Conservation (phyloP, 1,284 basidiomycete species). For the Sporisorium sorghi region DNA sequence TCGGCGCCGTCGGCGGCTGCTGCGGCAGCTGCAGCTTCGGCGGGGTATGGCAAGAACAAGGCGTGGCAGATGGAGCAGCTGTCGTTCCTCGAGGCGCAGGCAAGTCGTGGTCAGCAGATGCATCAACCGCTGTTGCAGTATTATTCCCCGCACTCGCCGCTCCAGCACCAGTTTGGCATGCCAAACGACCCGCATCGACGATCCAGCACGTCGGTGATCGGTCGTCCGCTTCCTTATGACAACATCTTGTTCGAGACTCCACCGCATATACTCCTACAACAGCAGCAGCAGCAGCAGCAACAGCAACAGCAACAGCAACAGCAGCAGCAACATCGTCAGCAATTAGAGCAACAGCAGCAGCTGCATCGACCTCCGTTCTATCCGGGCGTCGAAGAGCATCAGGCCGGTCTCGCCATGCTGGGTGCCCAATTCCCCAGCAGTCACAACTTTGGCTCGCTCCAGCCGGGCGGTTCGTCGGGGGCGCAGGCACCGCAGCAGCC, state of each 20-base stretch:
- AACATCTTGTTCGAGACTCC: slow-evolving; percentile 29
- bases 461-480: slow-evolving; percentile 9
- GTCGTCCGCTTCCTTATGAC: slow-evolving; percentile 23
- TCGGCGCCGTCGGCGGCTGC: slow-evolving; percentile 22
- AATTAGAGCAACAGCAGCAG: slow-evolving; percentile 22
- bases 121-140: slow-evolving; percentile 26
- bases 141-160: slow-evolving; percentile 1
- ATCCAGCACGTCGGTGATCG: slow-evolving; percentile 22
- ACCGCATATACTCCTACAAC: slow-evolving; percentile 4
- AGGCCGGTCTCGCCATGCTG: slow-evolving; percentile 36
- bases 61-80: slow-evolving; percentile 63
- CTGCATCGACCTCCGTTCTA: slow-evolving; percentile 27
- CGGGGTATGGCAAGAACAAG: slow-evolving; percentile 55
- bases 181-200: slow-evolving; percentile 20
- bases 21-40: slow-evolving; percentile 30
- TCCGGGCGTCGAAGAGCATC: slow-evolving; percentile 20
- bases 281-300: background rate
- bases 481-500: slow-evolving; percentile 8
- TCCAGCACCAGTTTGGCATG: slow-evolving; percentile 4
- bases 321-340: slow-evolving; percentile 2
- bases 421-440: slow-evolving; percentile 54
- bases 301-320: slow-evolving; percentile 7
- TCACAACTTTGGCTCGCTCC: slow-evolving; percentile 48
- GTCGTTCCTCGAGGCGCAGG: slow-evolving; percentile 52
- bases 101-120: slow-evolving; percentile 27